phyloP scores from a whole-genome alignment of 495 filamentous ascomycete species.

The Aspergillus cristatus region DNA sequence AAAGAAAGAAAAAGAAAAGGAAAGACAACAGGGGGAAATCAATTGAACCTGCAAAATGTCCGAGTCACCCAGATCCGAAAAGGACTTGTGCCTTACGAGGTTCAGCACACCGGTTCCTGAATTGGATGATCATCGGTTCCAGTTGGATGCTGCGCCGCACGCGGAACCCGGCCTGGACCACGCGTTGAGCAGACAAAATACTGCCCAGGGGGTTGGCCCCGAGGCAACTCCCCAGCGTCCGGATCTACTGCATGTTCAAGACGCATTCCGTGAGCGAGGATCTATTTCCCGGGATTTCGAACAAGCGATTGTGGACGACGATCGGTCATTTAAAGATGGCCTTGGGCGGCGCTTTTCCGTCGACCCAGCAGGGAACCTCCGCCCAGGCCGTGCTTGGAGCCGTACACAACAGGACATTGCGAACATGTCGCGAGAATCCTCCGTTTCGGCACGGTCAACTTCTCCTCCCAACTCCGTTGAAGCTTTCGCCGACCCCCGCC shows the following conservation, averaged over 20 bases:
- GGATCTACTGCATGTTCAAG: slow-evolving; percentile 42
- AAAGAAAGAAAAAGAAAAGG: slow-evolving; percentile 1
- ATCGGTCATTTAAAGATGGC: slow-evolving; percentile 38
- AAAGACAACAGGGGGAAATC: slow-evolving; percentile 3
- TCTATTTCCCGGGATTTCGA: slow-evolving; percentile 64
- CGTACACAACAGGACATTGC: slow-evolving; percentile 35
- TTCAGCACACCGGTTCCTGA: slow-evolving; percentile 78
- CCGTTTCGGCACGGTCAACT: slow-evolving; percentile 54
- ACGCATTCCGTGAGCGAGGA: slow-evolving; percentile 33
- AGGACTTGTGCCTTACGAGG: slow-evolving; percentile 44
- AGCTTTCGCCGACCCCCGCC: slow-evolving; percentile 75
- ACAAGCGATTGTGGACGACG: slow-evolving; percentile 77
- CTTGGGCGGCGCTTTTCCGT: slow-evolving; percentile 32
- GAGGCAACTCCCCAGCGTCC: slow-evolving; percentile 29
- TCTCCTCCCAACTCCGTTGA: slow-evolving; percentile 97
- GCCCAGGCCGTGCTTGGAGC: slow-evolving; percentile 29
- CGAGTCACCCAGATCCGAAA: slow-evolving; percentile 54
- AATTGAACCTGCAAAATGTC: slow-evolving; percentile 41
- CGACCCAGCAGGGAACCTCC: slow-evolving; percentile 28
- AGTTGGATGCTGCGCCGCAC: slow-evolving; percentile 55
- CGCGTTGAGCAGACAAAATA: slow-evolving; percentile 29
- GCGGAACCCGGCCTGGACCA: slow-evolving; percentile 41
- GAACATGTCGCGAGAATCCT: slow-evolving; percentile 41
- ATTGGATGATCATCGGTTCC: slow-evolving; percentile 86
- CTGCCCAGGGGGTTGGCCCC: slow-evolving; percentile 18